phyloP scores from a whole-genome alignment of 495 filamentous ascomycete species.

The Thozetella sp. region DNA sequence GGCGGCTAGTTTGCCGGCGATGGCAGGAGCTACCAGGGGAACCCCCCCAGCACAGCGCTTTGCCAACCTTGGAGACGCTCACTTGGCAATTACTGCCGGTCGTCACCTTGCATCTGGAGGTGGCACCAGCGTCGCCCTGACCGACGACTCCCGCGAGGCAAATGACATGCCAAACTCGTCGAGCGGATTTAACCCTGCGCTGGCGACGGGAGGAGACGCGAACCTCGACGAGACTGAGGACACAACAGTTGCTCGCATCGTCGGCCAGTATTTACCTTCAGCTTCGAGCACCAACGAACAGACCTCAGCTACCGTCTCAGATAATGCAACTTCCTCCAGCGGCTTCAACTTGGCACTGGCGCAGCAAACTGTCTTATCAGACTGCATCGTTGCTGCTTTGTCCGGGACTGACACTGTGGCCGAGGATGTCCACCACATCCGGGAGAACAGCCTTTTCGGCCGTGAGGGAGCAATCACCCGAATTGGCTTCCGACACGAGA shows the following conservation, averaged over 20 bases:
- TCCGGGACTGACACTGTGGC: neutral
- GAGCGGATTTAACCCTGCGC: neutral
- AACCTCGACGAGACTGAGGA: neutral
- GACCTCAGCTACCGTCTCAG: neutral
- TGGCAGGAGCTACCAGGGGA: neutral
- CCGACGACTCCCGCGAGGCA: neutral
- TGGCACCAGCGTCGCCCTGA: neutral
- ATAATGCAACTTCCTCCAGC: neutral
- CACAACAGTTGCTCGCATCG: neutral
- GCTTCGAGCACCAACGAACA: neutral
- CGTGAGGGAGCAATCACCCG: neutral
- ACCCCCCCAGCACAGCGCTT: neutral
- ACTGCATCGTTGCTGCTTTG: neutral
- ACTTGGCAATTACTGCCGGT: neutral
- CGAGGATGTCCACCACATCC: neutral
- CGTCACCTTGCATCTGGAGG: neutral
- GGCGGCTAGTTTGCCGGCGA: neutral
- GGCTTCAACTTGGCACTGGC: constrained; percentile 1
- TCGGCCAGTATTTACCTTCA: neutral
- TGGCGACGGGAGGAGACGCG: neutral
- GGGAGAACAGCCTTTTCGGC: neutral
- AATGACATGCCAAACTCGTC: constrained; percentile 1
- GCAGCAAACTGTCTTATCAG: neutral
- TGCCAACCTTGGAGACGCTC: neutral
- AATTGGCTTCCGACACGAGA: neutral